Base-by-base conservation (phyloP, 768 basidiomycete genomes). In the Trametes punicea region DNA sequence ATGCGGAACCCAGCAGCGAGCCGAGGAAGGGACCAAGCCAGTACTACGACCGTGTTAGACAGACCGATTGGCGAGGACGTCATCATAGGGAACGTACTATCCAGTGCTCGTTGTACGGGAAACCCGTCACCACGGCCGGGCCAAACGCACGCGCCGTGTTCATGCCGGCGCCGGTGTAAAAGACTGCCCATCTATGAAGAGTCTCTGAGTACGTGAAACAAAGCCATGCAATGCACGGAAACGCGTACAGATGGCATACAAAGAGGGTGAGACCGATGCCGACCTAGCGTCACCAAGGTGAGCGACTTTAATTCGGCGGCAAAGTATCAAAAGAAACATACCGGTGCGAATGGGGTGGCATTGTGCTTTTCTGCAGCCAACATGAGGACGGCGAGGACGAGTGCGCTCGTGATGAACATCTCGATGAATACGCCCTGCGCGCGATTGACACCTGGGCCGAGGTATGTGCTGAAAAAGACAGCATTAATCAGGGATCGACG, bases 11-110 rank as follows among this genome's bases (percentile, higher is more conserved):
- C 8, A 90, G 73, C 9, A 90, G 65, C 5, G 84, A 77, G 27
- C 88, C 87, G 20, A 89, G 73, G 51, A 79, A 78, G 0, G 87
- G 87, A 34, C 88, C 87, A 8, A 87, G 70, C 86, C 85, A 87
- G 64, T 86, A 86, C 83, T 87, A 53, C 13, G 23, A 27, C 10
- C 21, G 20, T 34, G 47, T 52, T 9, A 4, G 34, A 21, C 26
- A 44, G 36, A n/a, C n/a, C n/a, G n/a, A n/a, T n/a, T n/a, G 23
- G 25, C 10, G 56, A 26, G 27, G 39, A 25, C 15, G 1, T 27
- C 4, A n/a, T 25, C 27, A 2, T 29, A 11, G 30, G 10, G 21
- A n/a, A 72, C 81, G 30, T 69, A 85, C 85, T 56, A 87, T 75
- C 86, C 84, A 88, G 36, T 87, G 87, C 5, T 72, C 55, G 20